phyloP scores from a whole-genome alignment of 2,329 filamentous ascomycete species.

The Spiromastix sp. region DNA sequence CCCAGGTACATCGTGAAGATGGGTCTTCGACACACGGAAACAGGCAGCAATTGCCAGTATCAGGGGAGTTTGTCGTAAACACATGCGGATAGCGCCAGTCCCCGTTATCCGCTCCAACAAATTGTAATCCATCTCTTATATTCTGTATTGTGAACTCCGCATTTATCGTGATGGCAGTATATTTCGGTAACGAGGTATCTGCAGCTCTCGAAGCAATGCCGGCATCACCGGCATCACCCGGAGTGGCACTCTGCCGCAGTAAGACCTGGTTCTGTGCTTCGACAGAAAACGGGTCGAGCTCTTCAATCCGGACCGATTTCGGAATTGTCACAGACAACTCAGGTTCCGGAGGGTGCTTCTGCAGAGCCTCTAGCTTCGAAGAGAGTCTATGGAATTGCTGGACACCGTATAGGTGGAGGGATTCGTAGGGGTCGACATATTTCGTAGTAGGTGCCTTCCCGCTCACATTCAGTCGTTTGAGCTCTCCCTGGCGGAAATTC shows the following conservation, averaged over 20 bases:
- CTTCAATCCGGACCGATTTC: conserved; percentile 50
- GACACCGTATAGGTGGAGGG: conserved; percentile 45
- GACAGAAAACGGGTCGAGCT: conserved; percentile 44
- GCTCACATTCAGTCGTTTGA: conserved; percentile 41
- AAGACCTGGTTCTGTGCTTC: conserved; percentile 37
- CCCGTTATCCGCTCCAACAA: conserved; percentile 71
- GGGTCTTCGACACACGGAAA: conserved; percentile 92
- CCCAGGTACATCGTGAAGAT: conserved; percentile 73
- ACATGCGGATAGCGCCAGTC: conserved; percentile 82
- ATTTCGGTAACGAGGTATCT: conserved; percentile 36
- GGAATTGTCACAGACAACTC: conserved; percentile 52
- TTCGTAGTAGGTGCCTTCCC: conserved; percentile 29
- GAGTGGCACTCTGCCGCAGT: conserved; percentile 28
- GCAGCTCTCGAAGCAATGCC: conserved; percentile 22
- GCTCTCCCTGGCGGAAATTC: conserved; percentile 53
- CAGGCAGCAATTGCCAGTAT: conserved; percentile 71
- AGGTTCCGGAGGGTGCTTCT: conserved; percentile 42
- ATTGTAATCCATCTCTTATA: conserved; percentile 80
- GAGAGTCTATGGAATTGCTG: conserved; percentile 70
- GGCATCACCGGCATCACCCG: conserved; percentile 28
- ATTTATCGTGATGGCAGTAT: conserved; percentile 50
- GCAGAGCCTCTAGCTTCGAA: conserved; percentile 52
- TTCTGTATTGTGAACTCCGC: conserved; percentile 70
- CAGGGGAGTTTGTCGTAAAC: conserved; percentile 58
- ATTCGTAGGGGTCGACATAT: conserved; percentile 35